Evolutionary conservation across 2,329 filamentous ascomycete genomes (phyloP), one percentile per base, ranked within the genome.

Genomic region (Aspergillus cejpii): DNA sequence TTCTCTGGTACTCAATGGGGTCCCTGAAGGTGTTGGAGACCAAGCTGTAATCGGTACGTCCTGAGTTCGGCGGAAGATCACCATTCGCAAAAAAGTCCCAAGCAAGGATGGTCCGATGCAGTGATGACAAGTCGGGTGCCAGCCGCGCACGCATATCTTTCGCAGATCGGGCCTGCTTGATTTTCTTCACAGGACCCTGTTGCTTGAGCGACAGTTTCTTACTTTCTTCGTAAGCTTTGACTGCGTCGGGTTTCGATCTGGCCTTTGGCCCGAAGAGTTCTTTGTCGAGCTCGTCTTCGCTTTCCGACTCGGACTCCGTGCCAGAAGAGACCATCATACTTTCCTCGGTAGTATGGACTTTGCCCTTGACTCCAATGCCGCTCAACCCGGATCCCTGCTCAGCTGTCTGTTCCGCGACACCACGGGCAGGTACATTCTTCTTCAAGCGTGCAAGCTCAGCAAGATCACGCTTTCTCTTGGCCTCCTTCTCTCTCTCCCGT

Each of bases 21-120:
- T 88, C 83, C 21, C 74, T 66, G 67, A 95, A 98, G 0, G 80
- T 80, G 49, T 87, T 84, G 4, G 84, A 82, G 8, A 98, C 91
- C 43, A 80, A 74, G 37, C 77, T 80, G 60, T 91, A 94, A 36
- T 80, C 76, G 38, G 83, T 81, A 12, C 80, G 80, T 41, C 80
- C 83, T 5, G 77, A 75, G 45, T 76, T 78, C 0, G 92, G 90
- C 5, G 92, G 92, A 47, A 90, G 85, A 58, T 90, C 87, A 21
- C 89, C 88, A 37, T 81, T 74, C 59, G 95, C 86, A 65, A 96
- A 98, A 54, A 94, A 94, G 54, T 98, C 87, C 92, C 92, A 98
- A 44, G 85, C 79, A 2, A 98, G 78, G 40, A 98, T 88, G 14
- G 84, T 84, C 57, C 85, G 83, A 63, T 97, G 92, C 23, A 98